These are phyloP conservation scores for Dichomitus squalens DNA, from an alignment of 1,284 basidiomycete species.

Conservation along the genomic window DNA sequence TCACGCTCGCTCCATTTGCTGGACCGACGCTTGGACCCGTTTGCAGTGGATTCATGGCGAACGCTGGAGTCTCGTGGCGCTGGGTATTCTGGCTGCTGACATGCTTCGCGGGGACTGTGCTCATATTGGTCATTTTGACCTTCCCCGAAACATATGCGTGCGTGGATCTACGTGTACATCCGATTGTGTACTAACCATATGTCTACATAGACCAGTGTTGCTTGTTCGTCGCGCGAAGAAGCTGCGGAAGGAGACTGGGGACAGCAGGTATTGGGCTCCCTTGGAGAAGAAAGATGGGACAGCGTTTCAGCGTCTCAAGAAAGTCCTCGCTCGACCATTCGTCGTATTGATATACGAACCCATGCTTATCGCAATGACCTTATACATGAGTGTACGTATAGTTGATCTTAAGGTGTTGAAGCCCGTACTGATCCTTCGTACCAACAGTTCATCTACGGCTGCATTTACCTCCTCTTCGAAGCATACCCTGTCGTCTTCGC, in stretches of 20 bases:
- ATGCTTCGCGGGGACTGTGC: constrained; percentile 59
- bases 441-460: constrained; percentile 42
- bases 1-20: constrained; percentile 69
- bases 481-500: constrained; percentile 37
- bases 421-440: not conserved
- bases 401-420: not conserved
- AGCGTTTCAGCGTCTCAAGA: constrained; percentile 34
- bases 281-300: constrained; percentile 37
- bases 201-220: constrained; percentile 45
- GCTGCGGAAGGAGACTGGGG: constrained; percentile 49
- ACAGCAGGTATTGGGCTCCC: constrained; percentile 52
- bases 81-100: constrained; percentile 81
- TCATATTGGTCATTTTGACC: constrained; percentile 59
- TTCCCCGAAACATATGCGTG: constrained; percentile 75
- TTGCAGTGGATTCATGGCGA: constrained; percentile 58
- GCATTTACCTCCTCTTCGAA: constrained; percentile 44
- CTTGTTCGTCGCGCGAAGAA: constrained; percentile 37
- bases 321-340: constrained; percentile 41
- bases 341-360: constrained; percentile 46
- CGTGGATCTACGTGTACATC: no score
- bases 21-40: constrained; percentile 72
- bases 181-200: not conserved
- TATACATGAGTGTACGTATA: constrained; percentile 44
- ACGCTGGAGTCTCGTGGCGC: constrained; percentile 59
- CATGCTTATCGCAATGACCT: constrained; percentile 44